Evolutionary conservation across 2,329 filamentous ascomycete species (phyloP).

Genomic region (Septoria petroselini): DNA sequence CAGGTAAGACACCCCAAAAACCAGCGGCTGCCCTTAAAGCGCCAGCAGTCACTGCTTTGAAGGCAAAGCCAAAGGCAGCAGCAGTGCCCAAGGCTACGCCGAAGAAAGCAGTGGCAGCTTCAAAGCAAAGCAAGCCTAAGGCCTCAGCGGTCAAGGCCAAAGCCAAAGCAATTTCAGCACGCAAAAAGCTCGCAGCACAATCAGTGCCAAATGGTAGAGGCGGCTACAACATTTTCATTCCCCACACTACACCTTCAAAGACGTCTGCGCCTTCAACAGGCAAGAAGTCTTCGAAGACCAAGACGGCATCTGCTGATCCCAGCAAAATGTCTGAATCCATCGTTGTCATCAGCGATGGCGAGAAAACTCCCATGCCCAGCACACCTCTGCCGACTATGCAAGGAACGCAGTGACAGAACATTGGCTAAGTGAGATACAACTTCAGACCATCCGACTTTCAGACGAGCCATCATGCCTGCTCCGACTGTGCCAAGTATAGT

Average conservation of each 20-base stretch:
- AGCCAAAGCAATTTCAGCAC: neutral
- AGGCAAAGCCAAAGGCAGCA: constrained; percentile 4
- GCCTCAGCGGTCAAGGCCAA: neutral
- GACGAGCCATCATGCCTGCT: constrained; percentile 20
- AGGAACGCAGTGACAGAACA: constrained; percentile 6
- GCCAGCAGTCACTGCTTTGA: constrained; percentile 6
- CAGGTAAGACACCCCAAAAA: constrained; percentile 29
- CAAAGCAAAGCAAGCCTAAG: constrained; percentile 11
- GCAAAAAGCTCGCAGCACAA: neutral
- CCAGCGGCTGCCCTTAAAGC: constrained; percentile 1
- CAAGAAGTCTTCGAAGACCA: constrained; percentile 12
- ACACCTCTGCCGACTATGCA: neutral
- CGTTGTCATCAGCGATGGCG: constrained; percentile 11
- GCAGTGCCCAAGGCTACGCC: constrained; percentile 14
- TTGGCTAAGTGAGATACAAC: constrained; percentile 1
- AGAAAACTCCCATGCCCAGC: neutral
- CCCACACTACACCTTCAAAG: constrained; percentile 4
- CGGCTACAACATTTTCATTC: constrained; percentile 1
- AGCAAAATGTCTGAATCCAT: constrained; percentile 21
- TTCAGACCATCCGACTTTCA: constrained; percentile 22
- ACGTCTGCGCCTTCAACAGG: constrained; percentile 17
- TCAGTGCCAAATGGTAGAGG: constrained; percentile 9
- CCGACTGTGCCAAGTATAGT: constrained; percentile 3
- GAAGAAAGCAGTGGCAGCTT: constrained; percentile 10
- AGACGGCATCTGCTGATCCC: constrained; percentile 26